Conservation (phyloP, 345 rosid species). For the Gossypium anomalum region DNA sequence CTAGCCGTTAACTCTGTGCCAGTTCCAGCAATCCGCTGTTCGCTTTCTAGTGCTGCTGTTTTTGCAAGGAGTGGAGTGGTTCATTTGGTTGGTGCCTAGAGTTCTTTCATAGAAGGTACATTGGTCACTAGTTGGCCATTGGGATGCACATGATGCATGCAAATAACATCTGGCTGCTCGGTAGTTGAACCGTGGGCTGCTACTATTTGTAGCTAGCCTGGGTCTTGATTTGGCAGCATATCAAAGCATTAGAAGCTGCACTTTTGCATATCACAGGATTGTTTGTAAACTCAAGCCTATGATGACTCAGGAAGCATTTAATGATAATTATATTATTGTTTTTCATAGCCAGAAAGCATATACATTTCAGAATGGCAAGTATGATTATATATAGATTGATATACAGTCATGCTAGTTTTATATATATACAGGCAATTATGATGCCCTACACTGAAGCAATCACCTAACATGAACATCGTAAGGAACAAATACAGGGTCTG, state of each 20-base stretch:
- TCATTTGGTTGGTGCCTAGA: neutral
- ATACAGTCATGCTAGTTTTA: neutral
- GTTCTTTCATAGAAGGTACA: neutral
- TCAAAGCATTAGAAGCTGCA: neutral
- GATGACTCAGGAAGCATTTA: constrained; percentile 31
- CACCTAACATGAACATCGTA: constrained; percentile 46
- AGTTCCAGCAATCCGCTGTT: neutral
- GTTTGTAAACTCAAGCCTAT: constrained; percentile 60
- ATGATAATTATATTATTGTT: neutral
- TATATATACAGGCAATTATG: neutral
- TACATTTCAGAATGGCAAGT: constrained; percentile 13
- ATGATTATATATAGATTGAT: constrained; percentile 1
- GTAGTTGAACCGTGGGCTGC: constrained; percentile 28
- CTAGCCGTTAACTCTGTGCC: neutral
- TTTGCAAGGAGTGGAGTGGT: neutral
- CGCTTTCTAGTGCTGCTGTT: neutral
- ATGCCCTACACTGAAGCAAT: neutral
- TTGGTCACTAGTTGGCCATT: no score
- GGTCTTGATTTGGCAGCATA: neutral
- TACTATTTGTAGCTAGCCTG: neutral
- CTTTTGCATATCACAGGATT: constrained; percentile 34
- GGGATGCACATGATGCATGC: no score
- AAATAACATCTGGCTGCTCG: constrained; percentile 2
- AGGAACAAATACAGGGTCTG: constrained; percentile 43
- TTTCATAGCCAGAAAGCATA: constrained; percentile 3